Evolutionary conservation across 495 filamentous ascomycete genomes (phyloP).

Genomic region (Lasiosphaeris hirsuta): DNA sequence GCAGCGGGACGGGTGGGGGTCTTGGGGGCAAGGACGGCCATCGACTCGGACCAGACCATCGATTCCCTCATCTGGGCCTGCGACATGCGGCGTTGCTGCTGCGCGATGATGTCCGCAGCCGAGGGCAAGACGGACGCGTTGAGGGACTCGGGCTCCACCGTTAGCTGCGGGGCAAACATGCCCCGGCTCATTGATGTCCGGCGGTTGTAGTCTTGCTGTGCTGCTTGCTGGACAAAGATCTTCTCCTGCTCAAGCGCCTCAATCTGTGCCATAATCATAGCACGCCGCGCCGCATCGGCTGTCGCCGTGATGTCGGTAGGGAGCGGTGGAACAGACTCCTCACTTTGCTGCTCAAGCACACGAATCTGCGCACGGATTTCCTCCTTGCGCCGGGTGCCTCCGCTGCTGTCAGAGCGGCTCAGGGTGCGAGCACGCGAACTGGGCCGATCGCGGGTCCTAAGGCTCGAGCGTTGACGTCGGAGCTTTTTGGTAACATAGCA

Average conservation of each 20-base stretch:
- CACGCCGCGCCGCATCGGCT: neutral
- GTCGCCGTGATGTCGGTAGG: neutral
- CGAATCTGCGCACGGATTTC: conserved; percentile 16
- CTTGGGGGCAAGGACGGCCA: neutral
- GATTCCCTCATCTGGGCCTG: conserved; percentile 18
- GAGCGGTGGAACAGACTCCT: neutral
- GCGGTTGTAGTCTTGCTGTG: conserved; percentile 20
- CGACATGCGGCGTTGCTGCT: conserved; percentile 21
- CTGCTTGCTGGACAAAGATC: conserved; percentile 24
- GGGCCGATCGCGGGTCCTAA: conserved; percentile 1
- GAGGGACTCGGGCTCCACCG: conserved; percentile 1
- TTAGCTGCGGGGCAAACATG: conserved; percentile 1
- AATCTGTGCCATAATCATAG: conserved; percentile 30
- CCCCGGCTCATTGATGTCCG: conserved; percentile 9
- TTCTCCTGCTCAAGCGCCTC: conserved; percentile 36
- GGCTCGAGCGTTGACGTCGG: conserved; percentile 13
- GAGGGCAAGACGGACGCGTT: neutral
- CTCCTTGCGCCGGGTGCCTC: conserved; percentile 13
- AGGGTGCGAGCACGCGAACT: conserved; percentile 1
- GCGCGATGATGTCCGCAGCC: conserved; percentile 5
- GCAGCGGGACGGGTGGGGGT: neutral
- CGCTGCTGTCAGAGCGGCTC: conserved; percentile 14
- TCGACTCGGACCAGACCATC: conserved; percentile 1
- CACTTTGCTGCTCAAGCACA: conserved; percentile 13
- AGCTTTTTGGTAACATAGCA: conserved; percentile 23